Evolutionary conservation across 1,284 basidiomycete species (phyloP), one percentile per base, ranked within the genome.

Genomic region (Cryptococcus sp.): DNA sequence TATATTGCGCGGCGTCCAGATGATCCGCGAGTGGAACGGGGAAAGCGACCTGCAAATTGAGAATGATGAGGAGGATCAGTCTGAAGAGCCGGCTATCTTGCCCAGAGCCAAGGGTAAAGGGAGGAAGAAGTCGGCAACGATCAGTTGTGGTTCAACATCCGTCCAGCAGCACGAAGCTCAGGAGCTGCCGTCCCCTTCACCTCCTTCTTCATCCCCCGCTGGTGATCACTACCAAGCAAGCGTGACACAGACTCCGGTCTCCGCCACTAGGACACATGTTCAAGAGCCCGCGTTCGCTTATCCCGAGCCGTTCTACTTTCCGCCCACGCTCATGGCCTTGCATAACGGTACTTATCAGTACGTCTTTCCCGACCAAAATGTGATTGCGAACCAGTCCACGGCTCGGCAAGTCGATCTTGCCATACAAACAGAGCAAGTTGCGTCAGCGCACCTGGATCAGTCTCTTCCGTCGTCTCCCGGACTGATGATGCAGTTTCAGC

Each of bases 1-100:
- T n/a, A 57, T 65, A 2, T 29, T 61, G 25, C 48, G 45, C 6
- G 62, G 46, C 13, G 48, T 57, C 3, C 39, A 46, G 34, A 22
- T 44, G 11, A 46, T 61, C 16, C 26, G 26, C 5, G 60, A 55
- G 7, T 8, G 26, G 19, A 39, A 50, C 20, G 23, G 50, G 19
- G 43, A 19, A 34, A 5, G 37, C 7, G 45, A 37, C 45, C 34
- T 39, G 15, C 22, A 19, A 19, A 43, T 41, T 25, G 58, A 55
- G 37, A 25, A 38, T 8, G 44, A 43, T 2, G 16, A 7, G 17
- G 26, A 1, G 10, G 39, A 38, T 17, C 25, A 17, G 4, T 4
- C 10, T 22, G 57, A 8, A 49, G 52, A 48, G 16, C 16, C 29
- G 5, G 6, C 19, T 19, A 17, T 26, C 10, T 19, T 29, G 26